Evolutionary conservation across 805 yeast genomes (phyloP).

Genomic region (Grigorovia jiainica): DNA sequence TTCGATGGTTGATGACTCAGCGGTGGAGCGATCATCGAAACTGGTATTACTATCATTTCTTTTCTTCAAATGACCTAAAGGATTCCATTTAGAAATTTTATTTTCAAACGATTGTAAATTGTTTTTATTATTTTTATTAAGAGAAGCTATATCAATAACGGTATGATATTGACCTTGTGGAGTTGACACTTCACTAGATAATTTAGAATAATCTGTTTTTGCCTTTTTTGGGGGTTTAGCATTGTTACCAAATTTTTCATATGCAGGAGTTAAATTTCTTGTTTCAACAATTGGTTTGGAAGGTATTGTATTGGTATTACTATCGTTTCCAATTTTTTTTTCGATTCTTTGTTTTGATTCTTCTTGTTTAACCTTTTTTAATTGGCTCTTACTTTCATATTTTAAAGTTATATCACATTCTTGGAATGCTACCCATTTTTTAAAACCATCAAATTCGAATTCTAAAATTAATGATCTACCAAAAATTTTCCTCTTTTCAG

Average conservation of each 20-base stretch:
- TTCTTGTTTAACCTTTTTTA: conserved; percentile 2
- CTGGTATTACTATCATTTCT: conserved; percentile 13
- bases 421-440: conserved; percentile 69
- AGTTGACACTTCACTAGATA: conserved; percentile 1
- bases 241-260: conserved; percentile 20
- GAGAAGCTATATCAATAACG: conserved; percentile 17
- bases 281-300: conserved; percentile 5
- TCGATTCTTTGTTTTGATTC: not conserved
- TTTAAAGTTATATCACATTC: conserved; percentile 43
- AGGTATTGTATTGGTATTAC: not conserved
- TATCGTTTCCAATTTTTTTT: conserved; percentile 3
- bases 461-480: conserved; percentile 79
- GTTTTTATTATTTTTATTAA: conserved; percentile 12
- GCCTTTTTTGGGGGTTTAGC: conserved; percentile 7
- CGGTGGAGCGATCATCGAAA: conserved; percentile 8
- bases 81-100: conserved; percentile 26
- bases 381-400: conserved; percentile 8
- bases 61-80: conserved; percentile 20
- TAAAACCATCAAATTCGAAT: conserved; percentile 66
- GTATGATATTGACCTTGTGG: conserved; percentile 16
- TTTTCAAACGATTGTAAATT: conserved; percentile 18
- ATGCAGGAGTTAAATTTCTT: conserved; percentile 16
- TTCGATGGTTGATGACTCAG: conserved; percentile 3
- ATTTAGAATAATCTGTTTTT: conserved; percentile 1
- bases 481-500: conserved; percentile 53